Percentiles rank a stretch among this genome's conserved stretches.
phyloP scores from a whole-genome alignment of 2,329 filamentous ascomycete species.

The Aureobasidium sp. region DNA sequence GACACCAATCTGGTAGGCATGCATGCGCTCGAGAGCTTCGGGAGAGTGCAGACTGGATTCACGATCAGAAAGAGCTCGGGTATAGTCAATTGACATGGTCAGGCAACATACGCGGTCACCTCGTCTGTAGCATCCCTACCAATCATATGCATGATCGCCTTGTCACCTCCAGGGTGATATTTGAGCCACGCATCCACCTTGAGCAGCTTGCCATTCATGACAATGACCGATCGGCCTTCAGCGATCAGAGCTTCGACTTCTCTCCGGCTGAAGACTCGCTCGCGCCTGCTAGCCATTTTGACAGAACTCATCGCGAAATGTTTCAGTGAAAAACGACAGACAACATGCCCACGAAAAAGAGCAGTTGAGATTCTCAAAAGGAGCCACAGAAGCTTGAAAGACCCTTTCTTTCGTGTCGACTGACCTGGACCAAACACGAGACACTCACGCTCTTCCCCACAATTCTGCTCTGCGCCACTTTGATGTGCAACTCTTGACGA shows the following conservation, averaged over 20 bases:
- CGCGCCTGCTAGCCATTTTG: constrained; percentile 7
- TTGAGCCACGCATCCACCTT: constrained; percentile 82
- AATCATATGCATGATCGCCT: constrained; percentile 87
- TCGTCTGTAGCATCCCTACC: constrained; percentile 67
- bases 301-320: neutral
- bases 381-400: neutral
- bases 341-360: constrained; percentile 4
- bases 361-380: neutral
- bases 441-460: neutral
- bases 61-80: neutral
- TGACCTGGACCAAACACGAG: constrained; percentile 1
- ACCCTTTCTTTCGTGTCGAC: neutral
- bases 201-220: constrained; percentile 70
- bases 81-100: neutral
- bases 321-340: neutral
- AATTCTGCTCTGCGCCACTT: neutral
- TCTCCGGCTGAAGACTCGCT: constrained; percentile 16
- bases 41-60: constrained; percentile 55
- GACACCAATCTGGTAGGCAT: constrained; percentile 69
- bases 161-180: constrained; percentile 87
- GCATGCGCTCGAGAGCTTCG: constrained; percentile 67
- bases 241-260: constrained; percentile 73
- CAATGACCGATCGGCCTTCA: constrained; percentile 67
- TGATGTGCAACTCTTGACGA: neutral
- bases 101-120: constrained; percentile 61